Evolutionary conservation across 305 asterid species (phyloP).

Genomic region (Solanum hybrid): DNA sequence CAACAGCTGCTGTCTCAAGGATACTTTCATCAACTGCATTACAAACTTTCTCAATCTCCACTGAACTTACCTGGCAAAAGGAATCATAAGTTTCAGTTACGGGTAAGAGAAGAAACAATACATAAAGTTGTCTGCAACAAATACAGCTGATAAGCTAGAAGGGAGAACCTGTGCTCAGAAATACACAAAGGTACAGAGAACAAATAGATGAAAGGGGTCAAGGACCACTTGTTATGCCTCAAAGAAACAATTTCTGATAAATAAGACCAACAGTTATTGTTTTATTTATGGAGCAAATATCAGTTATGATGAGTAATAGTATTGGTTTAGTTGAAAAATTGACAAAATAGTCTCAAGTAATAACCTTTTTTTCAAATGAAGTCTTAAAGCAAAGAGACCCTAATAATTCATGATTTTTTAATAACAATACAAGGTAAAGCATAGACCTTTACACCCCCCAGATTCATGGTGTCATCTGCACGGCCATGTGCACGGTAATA

Average conservation of each 20-base stretch:
- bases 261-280: not conserved
- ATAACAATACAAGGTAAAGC: slow-evolving; percentile 1
- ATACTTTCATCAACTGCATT: slow-evolving; percentile 48
- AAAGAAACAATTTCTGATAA: not conserved
- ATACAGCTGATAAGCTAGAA: not conserved
- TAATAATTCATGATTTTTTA: not conserved
- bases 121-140: not conserved
- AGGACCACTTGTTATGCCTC: not conserved
- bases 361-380: not conserved
- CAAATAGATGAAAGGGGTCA: not conserved
- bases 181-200: not conserved
- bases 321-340: not conserved
- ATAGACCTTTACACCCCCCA: slow-evolving; percentile 91
- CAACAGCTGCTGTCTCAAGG: slow-evolving; percentile 91
- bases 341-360: not conserved
- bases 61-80: slow-evolving; percentile 71
- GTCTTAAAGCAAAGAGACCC: not conserved
- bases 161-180: not conserved
- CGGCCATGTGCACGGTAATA: slow-evolving; percentile 94
- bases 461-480: slow-evolving; percentile 97
- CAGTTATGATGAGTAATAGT: not conserved
- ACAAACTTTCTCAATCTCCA: slow-evolving; percentile 91
- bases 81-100: not conserved
- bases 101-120: not conserved
- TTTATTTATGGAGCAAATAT: not conserved